Evolutionary conservation across 495 filamentous ascomycete genomes (phyloP).

Genomic region (Daldinia concentrica): DNA sequence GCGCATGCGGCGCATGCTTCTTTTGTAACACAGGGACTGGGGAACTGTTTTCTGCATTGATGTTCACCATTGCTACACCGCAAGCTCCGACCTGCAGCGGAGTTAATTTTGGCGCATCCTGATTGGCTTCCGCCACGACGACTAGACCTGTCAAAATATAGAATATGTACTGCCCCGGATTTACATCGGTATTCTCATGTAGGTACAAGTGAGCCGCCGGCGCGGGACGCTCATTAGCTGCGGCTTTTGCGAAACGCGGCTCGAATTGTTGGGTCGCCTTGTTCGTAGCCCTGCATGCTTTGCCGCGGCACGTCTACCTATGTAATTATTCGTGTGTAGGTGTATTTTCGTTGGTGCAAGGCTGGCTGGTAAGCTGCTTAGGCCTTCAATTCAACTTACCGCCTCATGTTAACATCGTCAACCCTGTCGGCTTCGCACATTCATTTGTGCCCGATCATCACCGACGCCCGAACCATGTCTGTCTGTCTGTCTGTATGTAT

Average conservation of each 20-base stretch:
- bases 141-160: background rate
- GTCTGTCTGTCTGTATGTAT: background rate
- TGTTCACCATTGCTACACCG: background rate
- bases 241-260: conserved; percentile 9
- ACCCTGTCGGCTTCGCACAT: background rate
- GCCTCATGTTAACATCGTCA: background rate
- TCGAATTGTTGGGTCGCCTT: background rate
- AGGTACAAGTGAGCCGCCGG: background rate
- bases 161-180: conserved; percentile 18
- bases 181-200: conserved; percentile 10
- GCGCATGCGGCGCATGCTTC: conserved; percentile 5
- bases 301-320: background rate
- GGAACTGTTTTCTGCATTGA: background rate
- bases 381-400: background rate
- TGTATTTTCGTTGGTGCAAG: background rate
- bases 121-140: conserved; percentile 18
- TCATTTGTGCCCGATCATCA: background rate
- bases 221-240: background rate
- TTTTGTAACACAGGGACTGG: background rate
- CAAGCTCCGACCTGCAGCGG: background rate
- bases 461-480: background rate
- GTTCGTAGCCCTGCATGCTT: background rate
- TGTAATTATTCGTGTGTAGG: background rate
- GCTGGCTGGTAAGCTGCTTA: background rate
- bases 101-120: background rate